Conservation (phyloP, 1,284 basidiomycete species). For the Ganoderma lucidum region DNA sequence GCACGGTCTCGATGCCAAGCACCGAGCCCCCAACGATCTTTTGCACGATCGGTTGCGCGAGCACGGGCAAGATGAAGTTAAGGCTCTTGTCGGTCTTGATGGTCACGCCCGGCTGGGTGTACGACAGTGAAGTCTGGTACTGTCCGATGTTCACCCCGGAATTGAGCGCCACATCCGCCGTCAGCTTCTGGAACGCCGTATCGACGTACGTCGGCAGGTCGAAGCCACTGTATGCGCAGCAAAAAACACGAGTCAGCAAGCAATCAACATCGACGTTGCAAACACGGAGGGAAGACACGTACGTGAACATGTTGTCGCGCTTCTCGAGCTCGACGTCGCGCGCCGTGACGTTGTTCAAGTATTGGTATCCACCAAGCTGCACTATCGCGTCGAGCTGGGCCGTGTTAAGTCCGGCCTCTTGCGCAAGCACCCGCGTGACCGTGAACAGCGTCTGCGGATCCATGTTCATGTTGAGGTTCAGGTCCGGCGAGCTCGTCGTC, state of each 20-base stretch:
- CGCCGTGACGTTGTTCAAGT: slow-evolving; percentile 51
- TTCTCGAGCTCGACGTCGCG: slow-evolving; percentile 18
- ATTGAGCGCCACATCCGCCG: slow-evolving; percentile 67
- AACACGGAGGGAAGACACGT: slow-evolving; percentile 33
- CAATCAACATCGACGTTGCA: neutral
- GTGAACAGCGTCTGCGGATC: slow-evolving; percentile 79
- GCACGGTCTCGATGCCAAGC: slow-evolving; percentile 63
- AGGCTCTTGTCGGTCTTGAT: slow-evolving; percentile 70
- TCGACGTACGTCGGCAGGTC: slow-evolving; percentile 73
- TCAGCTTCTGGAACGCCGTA: slow-evolving; percentile 70
- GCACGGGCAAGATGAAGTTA: slow-evolving; percentile 71
- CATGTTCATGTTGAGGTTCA: slow-evolving; percentile 75
- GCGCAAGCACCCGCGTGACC: slow-evolving; percentile 70
- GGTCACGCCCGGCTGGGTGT: slow-evolving; percentile 65
- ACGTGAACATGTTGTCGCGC: slow-evolving; percentile 64
- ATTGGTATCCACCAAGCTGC: slow-evolving; percentile 72
- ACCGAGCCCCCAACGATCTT: slow-evolving; percentile 70
- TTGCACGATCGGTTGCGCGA: slow-evolving; percentile 85
- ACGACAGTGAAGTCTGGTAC: slow-evolving; percentile 69
- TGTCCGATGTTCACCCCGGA: slow-evolving; percentile 70
- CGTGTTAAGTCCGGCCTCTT: slow-evolving; percentile 69
- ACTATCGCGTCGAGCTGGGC: slow-evolving; percentile 77
- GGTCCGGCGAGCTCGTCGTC: slow-evolving; percentile 63
- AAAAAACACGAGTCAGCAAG: neutral
- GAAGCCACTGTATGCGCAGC: slow-evolving; percentile 58